These are phyloP conservation scores for Emmonsia crescens DNA, from an alignment of 2,329 filamentous ascomycete species.

Conservation along the genomic window DNA sequence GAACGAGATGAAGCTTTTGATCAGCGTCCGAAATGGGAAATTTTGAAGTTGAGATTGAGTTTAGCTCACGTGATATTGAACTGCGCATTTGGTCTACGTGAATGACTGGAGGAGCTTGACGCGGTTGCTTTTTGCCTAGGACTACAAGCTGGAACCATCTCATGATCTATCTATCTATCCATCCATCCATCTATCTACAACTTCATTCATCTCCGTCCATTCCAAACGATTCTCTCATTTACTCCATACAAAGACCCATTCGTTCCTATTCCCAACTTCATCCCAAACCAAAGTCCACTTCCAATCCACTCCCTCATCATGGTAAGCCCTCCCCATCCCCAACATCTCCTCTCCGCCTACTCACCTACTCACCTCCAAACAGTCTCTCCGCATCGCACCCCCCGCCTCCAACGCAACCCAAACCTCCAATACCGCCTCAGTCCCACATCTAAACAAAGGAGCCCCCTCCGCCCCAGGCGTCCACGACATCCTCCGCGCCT, in stretches of 20 bases:
- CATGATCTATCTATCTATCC: neutral
- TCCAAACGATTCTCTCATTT: neutral
- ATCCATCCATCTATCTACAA: neutral
- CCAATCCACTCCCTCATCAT: conserved; percentile 3
- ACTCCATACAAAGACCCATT: neutral
- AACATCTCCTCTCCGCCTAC: neutral
- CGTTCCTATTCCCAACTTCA: neutral
- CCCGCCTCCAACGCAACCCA: conserved; percentile 53
- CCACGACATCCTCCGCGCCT: conserved; percentile 83
- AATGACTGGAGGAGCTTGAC: conserved; percentile 27
- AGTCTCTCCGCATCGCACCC: conserved; percentile 88
- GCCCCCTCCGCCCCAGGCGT: conserved; percentile 88
- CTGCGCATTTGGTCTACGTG: conserved; percentile 20
- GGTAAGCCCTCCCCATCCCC: conserved; percentile 3
- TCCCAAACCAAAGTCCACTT: neutral
- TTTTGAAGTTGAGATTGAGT: conserved; percentile 6
- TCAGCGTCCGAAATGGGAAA: neutral
- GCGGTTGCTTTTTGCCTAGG: conserved; percentile 19
- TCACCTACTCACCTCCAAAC: conserved; percentile 12
- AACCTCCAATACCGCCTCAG: conserved; percentile 50
- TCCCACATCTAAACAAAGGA: conserved; percentile 45
- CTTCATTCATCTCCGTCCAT: neutral
- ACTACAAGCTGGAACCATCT: neutral
- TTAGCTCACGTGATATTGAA: conserved; percentile 17
- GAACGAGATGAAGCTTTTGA: neutral